Evolutionary conservation across 1,284 basidiomycete species (phyloP).

Genomic region (Macrocystidia cucumis): DNA sequence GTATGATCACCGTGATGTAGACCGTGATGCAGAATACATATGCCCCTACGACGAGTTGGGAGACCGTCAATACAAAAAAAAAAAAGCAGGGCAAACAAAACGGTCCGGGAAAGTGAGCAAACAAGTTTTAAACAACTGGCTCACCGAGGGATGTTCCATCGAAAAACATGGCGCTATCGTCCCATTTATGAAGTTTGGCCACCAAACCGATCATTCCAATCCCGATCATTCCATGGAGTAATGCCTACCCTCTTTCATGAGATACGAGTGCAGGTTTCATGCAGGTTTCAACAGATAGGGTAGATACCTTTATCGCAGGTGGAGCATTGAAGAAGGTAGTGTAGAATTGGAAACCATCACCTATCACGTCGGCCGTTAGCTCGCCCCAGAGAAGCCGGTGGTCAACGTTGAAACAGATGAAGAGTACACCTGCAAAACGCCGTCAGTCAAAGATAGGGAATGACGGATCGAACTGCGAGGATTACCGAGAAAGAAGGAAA

Average conservation of each 20-base stretch:
- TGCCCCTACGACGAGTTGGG: conserved; percentile 38
- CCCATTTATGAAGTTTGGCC: conserved; percentile 78
- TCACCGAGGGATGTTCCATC: conserved; percentile 80
- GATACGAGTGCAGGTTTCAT: not conserved
- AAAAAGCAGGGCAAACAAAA: no score
- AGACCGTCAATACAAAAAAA: conserved; percentile 7
- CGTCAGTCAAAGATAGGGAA: conserved; percentile 4
- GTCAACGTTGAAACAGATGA: conserved; percentile 85
- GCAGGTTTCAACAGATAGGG: conserved; percentile 3
- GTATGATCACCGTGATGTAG: conserved; percentile 76
- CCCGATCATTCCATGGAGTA: conserved; percentile 77
- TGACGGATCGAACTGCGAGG: conserved; percentile 6
- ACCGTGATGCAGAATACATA: conserved; percentile 71
- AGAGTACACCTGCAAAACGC: conserved; percentile 61
- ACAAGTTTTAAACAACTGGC: no score
- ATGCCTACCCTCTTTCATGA: conserved; percentile 39
- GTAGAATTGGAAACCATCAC: conserved; percentile 83
- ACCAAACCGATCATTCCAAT: conserved; percentile 69
- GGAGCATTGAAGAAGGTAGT: conserved; percentile 87
- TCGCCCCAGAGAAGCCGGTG: conserved; percentile 70
- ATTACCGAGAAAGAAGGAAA: conserved; percentile 77
- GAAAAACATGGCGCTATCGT: conserved; percentile 88
- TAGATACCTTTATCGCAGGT: conserved; percentile 76
- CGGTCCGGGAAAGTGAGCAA: no score
- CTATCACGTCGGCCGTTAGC: conserved; percentile 52